Base-by-base conservation (phyloP, 768 basidiomycete species). In the Rossbeevera mucosa region DNA sequence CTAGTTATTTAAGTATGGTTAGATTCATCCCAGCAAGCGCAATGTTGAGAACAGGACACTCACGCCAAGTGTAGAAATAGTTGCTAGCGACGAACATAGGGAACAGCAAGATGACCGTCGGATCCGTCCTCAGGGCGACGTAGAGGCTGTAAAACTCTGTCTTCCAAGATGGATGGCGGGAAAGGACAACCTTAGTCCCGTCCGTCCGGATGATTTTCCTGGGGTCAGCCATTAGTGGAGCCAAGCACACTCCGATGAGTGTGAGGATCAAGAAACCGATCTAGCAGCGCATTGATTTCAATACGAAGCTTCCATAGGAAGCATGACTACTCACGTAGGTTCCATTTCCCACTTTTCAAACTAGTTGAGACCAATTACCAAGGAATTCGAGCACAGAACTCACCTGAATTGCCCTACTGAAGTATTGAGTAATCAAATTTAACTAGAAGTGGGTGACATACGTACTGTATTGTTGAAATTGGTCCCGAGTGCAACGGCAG, bases 41-140 rank as follows among this genome's bases (percentile, higher is more conserved):
- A 24, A 22, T 4, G 7, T 30, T n/a, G 38, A 28, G 18, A 7
- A 31, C 25, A 20, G 20, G 16, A 26, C 21, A 67, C 83, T 63
- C 54, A 88, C 86, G 88, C 86, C 86, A 91, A 2, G 88, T 85
- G 63, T 90, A 90, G 71, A 90, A 90, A 80, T 86, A 91, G 66
- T 91, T 91, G 38, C 83, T 86, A 7, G 86, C 81, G 50, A 90
- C 81, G 69, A 91, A 91, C 84, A 91, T 87, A 12, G 90, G 91
- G 74, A 92, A 88, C 18, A 91, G 76, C 4, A 89, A 71, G 14
- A 91, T 54, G 59, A 93, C 81, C 70, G 76, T 74, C 0, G 86
- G 87, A 61, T 92, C 90, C 12, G 79, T 83, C 51, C 72, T 77
- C 41, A 93, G 72, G 2, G 85, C 80, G 43, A 85, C 58, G 70